Evolutionary conservation across 306 rosid species (phyloP), one percentile per base, ranked within the genome.

Genomic region (Dicorynia guianensis): DNA sequence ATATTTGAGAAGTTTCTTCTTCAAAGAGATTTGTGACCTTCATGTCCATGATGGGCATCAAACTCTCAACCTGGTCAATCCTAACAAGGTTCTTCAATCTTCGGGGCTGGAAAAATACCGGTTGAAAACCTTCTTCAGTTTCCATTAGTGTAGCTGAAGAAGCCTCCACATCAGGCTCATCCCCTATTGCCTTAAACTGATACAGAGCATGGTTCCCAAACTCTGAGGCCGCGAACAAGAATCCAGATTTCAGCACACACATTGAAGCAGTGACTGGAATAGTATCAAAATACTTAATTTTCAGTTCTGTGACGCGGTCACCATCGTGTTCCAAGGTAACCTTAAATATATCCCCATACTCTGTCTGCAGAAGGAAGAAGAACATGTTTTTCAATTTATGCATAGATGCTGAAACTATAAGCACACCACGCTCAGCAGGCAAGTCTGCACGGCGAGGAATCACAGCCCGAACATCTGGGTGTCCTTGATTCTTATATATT

Each of bases 1-100:
- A 92, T 73, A 95, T 90, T 58, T 90, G 99, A 65, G 99, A 89
- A 72, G 99, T 92, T 77, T 95, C 99, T 91, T 95, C 99, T 81
- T 87, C 97, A 79, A 95, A 95, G 34, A 95, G 79, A 81, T 95
- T 92, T 68, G 78, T 54, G 63, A 95, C 92, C 84, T 88, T 95
- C 99, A 95, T 95, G 79, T 95, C 99, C 97, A 85, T 89, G 55
- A 92, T 83, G 1, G 97, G 93, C 96, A 90, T 92, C 79, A 95
- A 85, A 81, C 99, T 95, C 89, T 92, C 99, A 59, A 92, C 90
- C 74, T 92, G 97, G 78, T 95, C 99, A 72, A 95, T 90, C 84
- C 97, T 85, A 67, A 95, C 91, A 85, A 95, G 97, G 84, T 95
- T 92, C 76, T 90, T 95, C 52, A 95, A 88, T 62, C 70, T 84